Conservation (phyloP, 1,284 basidiomycete species). For the Ganoderma sinense region DNA sequence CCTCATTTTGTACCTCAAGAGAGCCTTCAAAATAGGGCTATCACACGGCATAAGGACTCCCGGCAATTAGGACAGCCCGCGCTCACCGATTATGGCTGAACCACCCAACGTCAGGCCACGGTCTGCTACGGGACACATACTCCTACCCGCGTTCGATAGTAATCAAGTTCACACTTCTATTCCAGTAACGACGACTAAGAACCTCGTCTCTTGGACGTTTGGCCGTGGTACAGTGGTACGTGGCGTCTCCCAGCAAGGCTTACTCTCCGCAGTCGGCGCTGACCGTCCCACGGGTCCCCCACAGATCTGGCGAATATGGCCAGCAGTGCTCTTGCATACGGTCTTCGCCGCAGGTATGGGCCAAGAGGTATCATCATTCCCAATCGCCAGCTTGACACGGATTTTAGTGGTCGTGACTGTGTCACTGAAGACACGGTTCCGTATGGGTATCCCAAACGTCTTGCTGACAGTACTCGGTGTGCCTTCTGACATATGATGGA, state of each 20-base stretch:
- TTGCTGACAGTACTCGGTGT: not conserved
- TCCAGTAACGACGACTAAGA: slow-evolving; percentile 17
- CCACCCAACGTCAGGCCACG: slow-evolving; percentile 4
- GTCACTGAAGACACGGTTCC: not conserved
- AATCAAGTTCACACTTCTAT: slow-evolving; percentile 11
- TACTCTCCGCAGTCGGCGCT: not conserved
- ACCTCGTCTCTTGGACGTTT: slow-evolving; percentile 60
- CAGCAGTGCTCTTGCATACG: slow-evolving; percentile 68
- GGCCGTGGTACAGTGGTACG: slow-evolving; percentile 65
- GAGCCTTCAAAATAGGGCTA: too few relatives aligned
- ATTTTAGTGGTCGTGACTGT: slow-evolving; percentile 43
- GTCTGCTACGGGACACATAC: slow-evolving; percentile 25
- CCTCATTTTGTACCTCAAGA: not conserved
- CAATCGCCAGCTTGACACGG: not conserved
- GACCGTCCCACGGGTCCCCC: not conserved
- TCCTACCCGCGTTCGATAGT: slow-evolving; percentile 24
- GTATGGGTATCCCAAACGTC: not conserved
- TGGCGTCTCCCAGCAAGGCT: slow-evolving; percentile 11
- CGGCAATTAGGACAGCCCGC: not conserved
- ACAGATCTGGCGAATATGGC: slow-evolving; percentile 74
- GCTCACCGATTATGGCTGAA: not conserved
- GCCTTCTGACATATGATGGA: not conserved
- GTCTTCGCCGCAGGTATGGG: slow-evolving; percentile 58
- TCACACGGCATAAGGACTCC: not conserved
- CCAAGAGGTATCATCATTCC: too few relatives aligned